Conservation (phyloP, 345 rosid species). For the Euphorbia lathyris region DNA sequence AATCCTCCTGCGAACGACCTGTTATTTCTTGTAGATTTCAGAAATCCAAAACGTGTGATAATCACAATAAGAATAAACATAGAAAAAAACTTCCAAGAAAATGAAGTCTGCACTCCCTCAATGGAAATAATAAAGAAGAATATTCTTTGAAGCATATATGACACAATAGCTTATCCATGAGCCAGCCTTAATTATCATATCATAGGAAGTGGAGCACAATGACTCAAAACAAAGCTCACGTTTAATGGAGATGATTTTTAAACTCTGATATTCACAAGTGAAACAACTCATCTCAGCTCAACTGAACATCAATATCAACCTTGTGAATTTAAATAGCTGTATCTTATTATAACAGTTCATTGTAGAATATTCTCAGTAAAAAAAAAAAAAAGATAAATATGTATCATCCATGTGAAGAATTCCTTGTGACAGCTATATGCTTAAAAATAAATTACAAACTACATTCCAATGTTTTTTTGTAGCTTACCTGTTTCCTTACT, state of each 20-base stretch:
- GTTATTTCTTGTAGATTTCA: slow-evolving; percentile 23
- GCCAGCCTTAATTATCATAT: not conserved
- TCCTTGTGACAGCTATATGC: not conserved
- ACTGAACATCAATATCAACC: not conserved
- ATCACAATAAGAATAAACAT: slow-evolving; percentile 9
- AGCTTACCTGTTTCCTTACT: slow-evolving; percentile 76
- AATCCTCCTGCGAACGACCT: slow-evolving; percentile 89
- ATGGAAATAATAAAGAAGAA: not conserved
- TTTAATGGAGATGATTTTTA: not conserved
- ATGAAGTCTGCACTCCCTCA: not conserved
- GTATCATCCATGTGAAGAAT: not conserved
- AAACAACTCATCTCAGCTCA: not conserved
- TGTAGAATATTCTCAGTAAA: not conserved
- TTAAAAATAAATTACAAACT: not conserved
- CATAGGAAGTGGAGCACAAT: not conserved
- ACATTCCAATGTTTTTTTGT: not conserved
- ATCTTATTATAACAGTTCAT: slow-evolving; percentile 1
- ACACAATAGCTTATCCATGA: not conserved
- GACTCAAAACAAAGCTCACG: no score
- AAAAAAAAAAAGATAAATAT: not conserved
- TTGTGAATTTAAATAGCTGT: not conserved
- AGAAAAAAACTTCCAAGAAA: not conserved
- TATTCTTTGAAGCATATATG: not conserved
- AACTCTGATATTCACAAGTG: not conserved
- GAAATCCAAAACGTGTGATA: slow-evolving; percentile 15